A percentile compares a stretch with the other conserved stretches of the same genome.
phyloP scores from a whole-genome alignment of 108 stramenopile species.

The Skeletonema marinoi region DNA sequence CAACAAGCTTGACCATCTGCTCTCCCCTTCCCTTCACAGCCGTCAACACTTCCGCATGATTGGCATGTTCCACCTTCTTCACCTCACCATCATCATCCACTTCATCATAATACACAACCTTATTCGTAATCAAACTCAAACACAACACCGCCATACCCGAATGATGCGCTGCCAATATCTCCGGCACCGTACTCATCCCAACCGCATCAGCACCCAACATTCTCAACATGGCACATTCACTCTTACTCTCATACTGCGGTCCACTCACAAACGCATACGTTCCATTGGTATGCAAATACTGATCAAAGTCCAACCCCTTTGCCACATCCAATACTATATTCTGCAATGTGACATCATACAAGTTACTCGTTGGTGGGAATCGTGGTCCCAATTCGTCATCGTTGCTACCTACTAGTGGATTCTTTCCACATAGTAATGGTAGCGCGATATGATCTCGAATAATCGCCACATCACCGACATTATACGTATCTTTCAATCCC shows the following conservation, averaged over 20 bases:
- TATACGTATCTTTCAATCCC: slow-evolving; percentile 73
- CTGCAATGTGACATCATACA: slow-evolving; percentile 62
- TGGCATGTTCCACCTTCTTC: slow-evolving; percentile 70
- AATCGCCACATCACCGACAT: slow-evolving; percentile 89
- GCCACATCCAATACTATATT: slow-evolving; percentile 61
- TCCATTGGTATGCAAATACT: slow-evolving; percentile 67
- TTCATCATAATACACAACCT: slow-evolving; percentile 61
- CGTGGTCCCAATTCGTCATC: slow-evolving; percentile 88
- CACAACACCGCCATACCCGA: slow-evolving; percentile 87
- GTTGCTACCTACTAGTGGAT: slow-evolving; percentile 89
- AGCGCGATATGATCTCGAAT: slow-evolving; percentile 90
- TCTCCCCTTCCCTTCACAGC: slow-evolving; percentile 68
- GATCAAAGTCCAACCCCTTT: slow-evolving; percentile 46
- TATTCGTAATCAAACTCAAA: slow-evolving; percentile 88
- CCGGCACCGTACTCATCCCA: slow-evolving; percentile 91
- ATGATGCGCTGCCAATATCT: slow-evolving; percentile 90
- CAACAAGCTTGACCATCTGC: slow-evolving; percentile 78
- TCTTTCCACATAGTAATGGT: slow-evolving; percentile 85
- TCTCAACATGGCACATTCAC: slow-evolving; percentile 81
- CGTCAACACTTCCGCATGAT: slow-evolving; percentile 90
- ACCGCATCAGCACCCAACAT: slow-evolving; percentile 79
- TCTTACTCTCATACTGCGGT: slow-evolving; percentile 90
- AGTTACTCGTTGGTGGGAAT: slow-evolving; percentile 85
- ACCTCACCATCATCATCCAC: slow-evolving; percentile 19
- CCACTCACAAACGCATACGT: slow-evolving; percentile 92